Percentiles rank a stretch among this genome's conserved stretches.
phyloP scores from a whole-genome alignment of 305 asterid species.

The Ilex paraguariensis region DNA sequence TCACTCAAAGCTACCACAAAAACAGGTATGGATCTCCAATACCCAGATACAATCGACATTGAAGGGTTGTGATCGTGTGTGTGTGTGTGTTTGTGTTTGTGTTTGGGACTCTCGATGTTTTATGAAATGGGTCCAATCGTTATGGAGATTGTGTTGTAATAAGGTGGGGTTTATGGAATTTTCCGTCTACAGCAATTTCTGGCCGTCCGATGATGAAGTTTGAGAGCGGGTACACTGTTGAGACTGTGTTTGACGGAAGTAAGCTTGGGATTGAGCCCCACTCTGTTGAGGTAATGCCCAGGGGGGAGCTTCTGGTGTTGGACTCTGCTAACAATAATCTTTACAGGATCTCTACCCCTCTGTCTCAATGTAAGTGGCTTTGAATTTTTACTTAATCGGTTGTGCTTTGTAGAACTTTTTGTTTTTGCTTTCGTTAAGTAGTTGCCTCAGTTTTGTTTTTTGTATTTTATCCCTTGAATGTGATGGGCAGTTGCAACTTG shows the following conservation, averaged over 20 bases:
- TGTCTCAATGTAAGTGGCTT: slow-evolving; percentile 2
- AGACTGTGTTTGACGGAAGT: slow-evolving; percentile 10
- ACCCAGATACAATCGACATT: not conserved
- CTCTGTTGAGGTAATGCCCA: slow-evolving; percentile 5
- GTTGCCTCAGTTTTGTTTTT: not conserved
- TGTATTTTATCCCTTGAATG: not conserved
- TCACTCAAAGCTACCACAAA: slow-evolving; percentile 3
- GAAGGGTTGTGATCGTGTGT: not conserved
- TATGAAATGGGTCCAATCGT: not conserved
- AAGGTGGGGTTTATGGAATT: not conserved
- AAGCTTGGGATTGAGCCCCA: slow-evolving; percentile 10
- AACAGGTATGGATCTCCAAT: not conserved
- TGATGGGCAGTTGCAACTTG: not conserved
- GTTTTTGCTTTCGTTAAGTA: not conserved
- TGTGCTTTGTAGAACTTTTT: not conserved
- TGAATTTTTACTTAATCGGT: not conserved
- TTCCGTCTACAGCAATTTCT: not conserved
- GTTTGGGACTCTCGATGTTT: not conserved
- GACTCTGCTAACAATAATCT: slow-evolving; percentile 4
- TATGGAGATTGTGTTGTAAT: not conserved
- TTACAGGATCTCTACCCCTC: not conserved
- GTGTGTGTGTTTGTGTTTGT: not conserved
- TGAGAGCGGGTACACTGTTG: slow-evolving; percentile 4
- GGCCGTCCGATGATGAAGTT: slow-evolving; percentile 10
- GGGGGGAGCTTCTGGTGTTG: slow-evolving; percentile 2